These are phyloP conservation scores for Calocybe gangraenosa DNA, from an alignment of 768 basidiomycete species.

Conservation along the genomic window DNA sequence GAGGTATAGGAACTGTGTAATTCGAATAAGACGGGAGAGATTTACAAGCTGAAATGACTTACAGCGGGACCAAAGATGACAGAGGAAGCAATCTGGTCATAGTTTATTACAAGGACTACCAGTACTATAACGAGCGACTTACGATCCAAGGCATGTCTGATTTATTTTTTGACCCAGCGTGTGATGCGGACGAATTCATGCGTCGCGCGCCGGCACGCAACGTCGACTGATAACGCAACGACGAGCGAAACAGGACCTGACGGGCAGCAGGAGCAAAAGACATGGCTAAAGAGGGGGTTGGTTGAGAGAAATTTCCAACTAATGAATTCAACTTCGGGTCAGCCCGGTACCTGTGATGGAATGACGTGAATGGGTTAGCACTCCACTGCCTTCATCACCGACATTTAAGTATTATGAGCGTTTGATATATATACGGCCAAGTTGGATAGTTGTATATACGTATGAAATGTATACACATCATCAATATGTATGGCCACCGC, in stretches of 20 bases:
- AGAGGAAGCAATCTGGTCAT: conserved; percentile 33
- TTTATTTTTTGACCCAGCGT: conserved; percentile 23
- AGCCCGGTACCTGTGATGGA: conserved; percentile 28
- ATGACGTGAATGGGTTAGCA: too few relatives aligned
- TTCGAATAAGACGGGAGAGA: background rate
- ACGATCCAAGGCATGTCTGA: conserved; percentile 45
- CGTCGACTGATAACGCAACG: conserved; percentile 18
- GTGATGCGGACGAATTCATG: conserved; percentile 34
- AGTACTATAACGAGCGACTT: conserved; percentile 16
- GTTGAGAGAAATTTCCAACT: conserved; percentile 6
- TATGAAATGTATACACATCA: too few relatives aligned
- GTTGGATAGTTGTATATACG: too few relatives aligned
- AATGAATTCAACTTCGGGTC: conserved; percentile 24
- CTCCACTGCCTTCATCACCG: too few relatives aligned
- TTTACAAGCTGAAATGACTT: conserved; percentile 17
- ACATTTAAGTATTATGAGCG: too few relatives aligned
- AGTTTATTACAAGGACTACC: background rate
- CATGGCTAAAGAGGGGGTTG: conserved; percentile 23
- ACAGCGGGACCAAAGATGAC: conserved; percentile 38
- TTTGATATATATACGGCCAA: too few relatives aligned
- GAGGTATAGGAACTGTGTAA: conserved; percentile 34
- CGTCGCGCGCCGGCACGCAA: conserved; percentile 27
- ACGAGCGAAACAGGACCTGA: conserved; percentile 29
- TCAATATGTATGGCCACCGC: too few relatives aligned
- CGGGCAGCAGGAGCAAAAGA: conserved; percentile 33